These are phyloP conservation scores for Pichia deserticola DNA, from an alignment of 805 yeast species.

Conservation along the genomic window DNA sequence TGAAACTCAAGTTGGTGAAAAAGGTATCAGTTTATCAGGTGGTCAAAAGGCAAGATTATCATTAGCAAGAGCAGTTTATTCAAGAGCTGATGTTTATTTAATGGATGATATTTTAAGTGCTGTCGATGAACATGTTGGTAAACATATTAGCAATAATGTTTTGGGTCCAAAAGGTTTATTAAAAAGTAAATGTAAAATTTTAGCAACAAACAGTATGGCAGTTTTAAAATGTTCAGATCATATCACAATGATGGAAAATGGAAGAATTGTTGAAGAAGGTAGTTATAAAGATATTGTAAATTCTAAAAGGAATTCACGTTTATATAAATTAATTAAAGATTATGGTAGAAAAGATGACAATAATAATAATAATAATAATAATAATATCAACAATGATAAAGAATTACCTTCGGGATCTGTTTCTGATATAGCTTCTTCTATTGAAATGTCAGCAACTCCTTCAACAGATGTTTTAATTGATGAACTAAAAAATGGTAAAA, in stretches of 20 bases:
- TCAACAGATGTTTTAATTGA: constrained; percentile 19
- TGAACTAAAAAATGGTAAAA: constrained; percentile 26
- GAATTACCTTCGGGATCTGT: constrained; percentile 9
- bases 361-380: constrained; percentile 14
- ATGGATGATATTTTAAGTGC: constrained; percentile 93
- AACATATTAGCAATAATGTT: constrained; percentile 63
- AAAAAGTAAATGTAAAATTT: constrained; percentile 43
- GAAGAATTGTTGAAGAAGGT: constrained; percentile 62
- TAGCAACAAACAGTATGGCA: constrained; percentile 52
- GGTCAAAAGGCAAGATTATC: constrained; percentile 97
- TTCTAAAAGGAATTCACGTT: constrained; percentile 32
- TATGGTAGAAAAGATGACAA: constrained; percentile 43
- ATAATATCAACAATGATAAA: constrained; percentile 13
- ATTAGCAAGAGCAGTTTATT: constrained; percentile 91
- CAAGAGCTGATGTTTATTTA: constrained; percentile 85
- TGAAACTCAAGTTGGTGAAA: constrained; percentile 89
- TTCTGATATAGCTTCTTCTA: constrained; percentile 13
- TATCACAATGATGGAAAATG: constrained; percentile 54
- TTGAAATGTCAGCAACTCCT: constrained; percentile 11
- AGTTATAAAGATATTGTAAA: constrained; percentile 41
- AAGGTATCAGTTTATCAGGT: constrained; percentile 93
- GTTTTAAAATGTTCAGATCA: constrained; percentile 51
- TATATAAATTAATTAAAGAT: constrained; percentile 37
- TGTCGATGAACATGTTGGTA: constrained; percentile 95
- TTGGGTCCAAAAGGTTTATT: constrained; percentile 41